Evolutionary conservation across 441 rosid species (phyloP), one percentile per base, ranked within the genome.

Genomic region (Gossypium davidsonii): DNA sequence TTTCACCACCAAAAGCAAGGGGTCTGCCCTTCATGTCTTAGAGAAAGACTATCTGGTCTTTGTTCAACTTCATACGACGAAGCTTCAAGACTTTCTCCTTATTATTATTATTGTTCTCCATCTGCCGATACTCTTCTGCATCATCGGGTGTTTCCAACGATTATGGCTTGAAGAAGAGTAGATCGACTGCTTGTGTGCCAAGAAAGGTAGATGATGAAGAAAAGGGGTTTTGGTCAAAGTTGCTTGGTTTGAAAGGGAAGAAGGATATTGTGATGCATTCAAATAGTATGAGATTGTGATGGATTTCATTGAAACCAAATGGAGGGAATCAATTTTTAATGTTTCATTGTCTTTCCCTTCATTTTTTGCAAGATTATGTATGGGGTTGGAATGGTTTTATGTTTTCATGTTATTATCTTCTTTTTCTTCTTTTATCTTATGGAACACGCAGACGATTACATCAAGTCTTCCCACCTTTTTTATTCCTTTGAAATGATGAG

Each of bases 21-120:
- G 39, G 90, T 91, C 23, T 93, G 98, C 69, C 83, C 98, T 0
- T 85, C 79, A 60, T 93, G 98, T 72, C 82, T 93, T 7, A 70
- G 94, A 62, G 90, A 93, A 20, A 85, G 81, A 66, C 79, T 93
- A 23, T 81, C 87, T 49, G 79, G 82, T 20, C 79, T 86, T 1
- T 57, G 74, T 17, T 73, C 76, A 49, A n/a, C 82, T 55, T 34
- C 83, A 37, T 34, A 39, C 18, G 71, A 63, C 46, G 52, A 60
- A 2, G 14, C 67, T 25, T 21, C 31, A 1, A 20, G 26, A 9
- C 2, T 46, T 18, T 48, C 74, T 66, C 77, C 81, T 51, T 74
- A 75, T 39, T 65, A 31, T 3, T 25, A 0, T 25, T 25, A 2
- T 25, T 25, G 26, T 25, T 25, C 26, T 25, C 3, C 26, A 25